Evolutionary conservation across 805 yeast species (phyloP), one percentile per base, ranked within the genome.

Genomic region (Pichia rugopelliculosa): DNA sequence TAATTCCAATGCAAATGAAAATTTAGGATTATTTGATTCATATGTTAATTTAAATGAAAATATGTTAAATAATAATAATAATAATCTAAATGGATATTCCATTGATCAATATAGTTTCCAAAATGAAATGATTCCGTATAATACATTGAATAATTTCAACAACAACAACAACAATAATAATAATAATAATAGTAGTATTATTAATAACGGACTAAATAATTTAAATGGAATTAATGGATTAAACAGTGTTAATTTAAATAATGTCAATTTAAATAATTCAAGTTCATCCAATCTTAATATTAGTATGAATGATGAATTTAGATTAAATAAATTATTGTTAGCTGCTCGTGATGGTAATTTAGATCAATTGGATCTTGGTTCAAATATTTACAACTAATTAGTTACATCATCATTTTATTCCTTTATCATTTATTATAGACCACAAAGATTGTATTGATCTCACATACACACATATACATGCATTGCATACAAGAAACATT

Each of bases 321-420:
- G 77, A 49, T 63, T 78, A 56, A 78, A 79, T 55, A 78, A 76
- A 55, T 60, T 76, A 36, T 72, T 76, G 48, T 57, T 76, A 30
- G 80, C 80, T 46, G 77, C 80, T 11, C 70, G 80, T 49, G 80
- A 76, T 52, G 80, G 79, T 15, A 71, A 76, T 48, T 56, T 77
- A 36, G 82, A 77, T 55, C 65, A 78, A 23, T 61, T 79, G 48
- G 82, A 78, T 43, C 46, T 61, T n/a, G 55, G 56, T 26, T 68
- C 80, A 15, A 71, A 66, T 44, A 56, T 77, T 10, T 63, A 69
- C 41, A 49, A 45, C 15, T 40, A 15, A 36, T 24, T 20, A 36
- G 33, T 8, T 17, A 30, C 8, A 30, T n/a, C 15, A 30, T 30
- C 18, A 30, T 5, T 15, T n/a, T n/a, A 30, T 30, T 30, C n/a